phyloP scores from a whole-genome alignment of 352 stramenopile genomes.

The Globisporangium yorkense region DNA sequence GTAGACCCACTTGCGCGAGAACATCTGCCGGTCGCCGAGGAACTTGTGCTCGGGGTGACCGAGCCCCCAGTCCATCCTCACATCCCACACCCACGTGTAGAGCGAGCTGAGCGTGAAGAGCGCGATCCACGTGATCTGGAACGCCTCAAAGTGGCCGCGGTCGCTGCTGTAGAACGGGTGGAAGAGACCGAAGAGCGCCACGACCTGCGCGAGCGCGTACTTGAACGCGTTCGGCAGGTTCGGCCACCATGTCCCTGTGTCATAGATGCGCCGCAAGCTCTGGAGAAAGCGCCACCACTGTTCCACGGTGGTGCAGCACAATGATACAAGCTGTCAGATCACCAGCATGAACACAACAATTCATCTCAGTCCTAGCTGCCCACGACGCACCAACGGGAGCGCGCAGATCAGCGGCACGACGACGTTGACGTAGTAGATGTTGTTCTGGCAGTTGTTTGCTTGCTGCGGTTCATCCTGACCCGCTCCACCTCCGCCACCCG shows the following conservation, averaged over 20 bases:
- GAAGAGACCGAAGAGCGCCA: conserved; percentile 83
- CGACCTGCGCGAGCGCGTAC: conserved; percentile 86
- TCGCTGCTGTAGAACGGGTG: conserved; percentile 64
- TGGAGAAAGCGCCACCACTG: conserved; percentile 96
- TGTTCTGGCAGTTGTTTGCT: conserved; percentile 34
- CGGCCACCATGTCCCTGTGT: conserved; percentile 93
- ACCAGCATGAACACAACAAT: neutral
- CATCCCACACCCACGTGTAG: conserved; percentile 81
- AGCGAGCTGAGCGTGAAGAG: conserved; percentile 77
- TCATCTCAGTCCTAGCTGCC: neutral
- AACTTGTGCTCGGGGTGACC: conserved; percentile 74
- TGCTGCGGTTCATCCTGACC: conserved; percentile 1
- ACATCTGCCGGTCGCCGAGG: conserved; percentile 81
- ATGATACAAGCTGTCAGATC: neutral
- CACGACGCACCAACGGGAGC: conserved; percentile 68
- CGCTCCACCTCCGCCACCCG: conserved; percentile 13
- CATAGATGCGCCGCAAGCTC: conserved; percentile 92
- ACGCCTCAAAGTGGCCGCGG: conserved; percentile 20
- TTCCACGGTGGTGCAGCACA: neutral
- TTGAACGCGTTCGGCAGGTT: conserved; percentile 96
- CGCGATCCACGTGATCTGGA: conserved; percentile 69
- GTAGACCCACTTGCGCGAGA: conserved; percentile 74
- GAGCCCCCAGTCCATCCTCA: conserved; percentile 86
- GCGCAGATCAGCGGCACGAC: conserved; percentile 94
- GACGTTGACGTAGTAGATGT: conserved; percentile 93